Percentiles rank a stretch among this genome's conserved stretches.
phyloP scores from a whole-genome alignment of 163 green algal species.

The Scenedesmus sp. region DNA sequence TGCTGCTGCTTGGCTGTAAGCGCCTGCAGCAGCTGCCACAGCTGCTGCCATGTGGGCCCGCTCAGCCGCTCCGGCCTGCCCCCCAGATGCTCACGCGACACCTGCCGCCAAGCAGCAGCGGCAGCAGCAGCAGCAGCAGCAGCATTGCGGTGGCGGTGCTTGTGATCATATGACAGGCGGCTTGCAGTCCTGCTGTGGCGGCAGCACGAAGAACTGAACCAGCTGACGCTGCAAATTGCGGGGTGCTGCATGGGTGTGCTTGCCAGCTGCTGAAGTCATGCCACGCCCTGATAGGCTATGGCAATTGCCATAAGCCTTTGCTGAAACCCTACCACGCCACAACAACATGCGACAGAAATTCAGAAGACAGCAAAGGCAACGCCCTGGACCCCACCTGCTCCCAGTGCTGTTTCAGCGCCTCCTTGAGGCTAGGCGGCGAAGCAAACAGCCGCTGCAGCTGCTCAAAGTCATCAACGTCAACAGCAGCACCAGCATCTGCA shows the following conservation, averaged over 20 bases:
- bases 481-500: not conserved
- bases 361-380: not conserved
- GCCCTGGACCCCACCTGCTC: conserved; percentile 26
- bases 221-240: too few relatives aligned
- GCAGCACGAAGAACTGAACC: too few relatives aligned
- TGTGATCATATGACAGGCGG: not conserved
- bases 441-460: conserved; percentile 37
- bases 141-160: too few relatives aligned
- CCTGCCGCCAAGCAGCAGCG: not conserved
- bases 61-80: not conserved
- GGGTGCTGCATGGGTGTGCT: too few relatives aligned
- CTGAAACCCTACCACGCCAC: not conserved
- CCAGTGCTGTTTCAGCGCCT: conserved; percentile 48
- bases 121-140: not conserved
- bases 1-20: conserved; percentile 27
- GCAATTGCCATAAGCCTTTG: too few relatives aligned
- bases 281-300: too few relatives aligned
- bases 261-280: too few relatives aligned
- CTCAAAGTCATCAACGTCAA: conserved; percentile 31
- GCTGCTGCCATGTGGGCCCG: conserved; percentile 42
- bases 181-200: not conserved
- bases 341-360: not conserved
- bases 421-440: conserved; percentile 23
- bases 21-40: conserved; percentile 50
- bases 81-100: conserved; percentile 10